Evolutionary conservation across 73 alveolate genomes (phyloP).

Genomic region (Effrenium voratum): DNA sequence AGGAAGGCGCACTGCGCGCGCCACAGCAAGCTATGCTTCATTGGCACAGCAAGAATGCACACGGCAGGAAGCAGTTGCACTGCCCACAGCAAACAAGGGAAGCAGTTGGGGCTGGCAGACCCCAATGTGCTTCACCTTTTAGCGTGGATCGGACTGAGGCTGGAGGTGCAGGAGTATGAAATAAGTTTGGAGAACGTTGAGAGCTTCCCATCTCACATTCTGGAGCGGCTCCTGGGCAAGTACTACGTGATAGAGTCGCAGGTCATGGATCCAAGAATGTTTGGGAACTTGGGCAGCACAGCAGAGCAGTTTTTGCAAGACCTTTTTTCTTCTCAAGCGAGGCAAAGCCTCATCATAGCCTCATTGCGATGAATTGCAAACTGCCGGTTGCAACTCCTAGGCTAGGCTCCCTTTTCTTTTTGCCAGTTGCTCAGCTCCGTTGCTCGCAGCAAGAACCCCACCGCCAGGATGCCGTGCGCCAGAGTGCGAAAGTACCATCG

Average conservation of each 20-base stretch:
- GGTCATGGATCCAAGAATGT: neutral
- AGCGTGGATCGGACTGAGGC: neutral
- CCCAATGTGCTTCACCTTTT: neutral
- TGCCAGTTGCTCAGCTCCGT: neutral
- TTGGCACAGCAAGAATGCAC: neutral
- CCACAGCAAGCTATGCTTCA: neutral
- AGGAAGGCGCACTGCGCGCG: neutral
- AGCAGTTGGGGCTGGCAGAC: constrained; percentile 17
- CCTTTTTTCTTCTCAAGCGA: neutral
- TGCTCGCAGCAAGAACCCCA: neutral
- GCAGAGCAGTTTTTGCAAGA: neutral
- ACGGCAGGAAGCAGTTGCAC: constrained; percentile 21
- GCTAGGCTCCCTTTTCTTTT: neutral
- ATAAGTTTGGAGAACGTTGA: constrained; percentile 17
- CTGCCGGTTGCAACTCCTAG: neutral
- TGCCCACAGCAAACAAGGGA: constrained; percentile 19
- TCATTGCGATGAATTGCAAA: neutral
- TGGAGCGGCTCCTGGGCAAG: neutral
- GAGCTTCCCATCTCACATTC: neutral
- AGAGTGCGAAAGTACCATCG: constrained; percentile 10
- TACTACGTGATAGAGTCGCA: neutral
- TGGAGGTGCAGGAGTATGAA: constrained; percentile 9
- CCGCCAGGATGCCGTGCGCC: neutral
- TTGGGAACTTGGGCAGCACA: neutral
- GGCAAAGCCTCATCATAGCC: neutral